Evolutionary conservation across 345 rosid genomes (phyloP).

Genomic region (Moricandia moricandioides): DNA sequence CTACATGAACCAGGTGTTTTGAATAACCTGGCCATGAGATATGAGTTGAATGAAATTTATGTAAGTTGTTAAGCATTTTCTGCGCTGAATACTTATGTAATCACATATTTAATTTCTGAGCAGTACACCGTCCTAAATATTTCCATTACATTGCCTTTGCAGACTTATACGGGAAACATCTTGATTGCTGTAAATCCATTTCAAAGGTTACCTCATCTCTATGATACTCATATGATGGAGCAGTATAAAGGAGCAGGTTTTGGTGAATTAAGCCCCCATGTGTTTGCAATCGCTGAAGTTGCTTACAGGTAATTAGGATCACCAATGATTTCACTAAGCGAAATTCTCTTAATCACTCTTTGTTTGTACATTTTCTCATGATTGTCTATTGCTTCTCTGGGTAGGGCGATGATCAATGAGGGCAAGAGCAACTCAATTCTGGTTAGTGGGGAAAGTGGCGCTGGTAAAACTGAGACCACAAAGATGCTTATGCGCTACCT

Average conservation of each 20-base stretch:
- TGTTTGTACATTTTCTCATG: too few relatives aligned
- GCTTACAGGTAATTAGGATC: conserved; percentile 72
- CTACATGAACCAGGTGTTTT: conserved; percentile 98
- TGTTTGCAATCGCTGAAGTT: conserved; percentile 98
- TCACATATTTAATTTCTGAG: neutral
- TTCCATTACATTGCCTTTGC: conserved; percentile 23
- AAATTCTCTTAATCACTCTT: conserved; percentile 9
- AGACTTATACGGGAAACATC: conserved; percentile 99
- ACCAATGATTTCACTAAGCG: neutral
- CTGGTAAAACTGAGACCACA: conserved; percentile 99
- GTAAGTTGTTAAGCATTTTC: conserved; percentile 48
- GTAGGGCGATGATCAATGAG: conserved; percentile 96
- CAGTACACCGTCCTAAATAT: conserved; percentile 23
- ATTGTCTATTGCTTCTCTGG: conserved; percentile 25
- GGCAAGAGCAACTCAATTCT: conserved; percentile 98
- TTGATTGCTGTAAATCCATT: conserved; percentile 97
- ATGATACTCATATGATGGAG: conserved; percentile 99
- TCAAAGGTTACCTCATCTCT: conserved; percentile 96
- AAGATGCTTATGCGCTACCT: conserved; percentile 99
- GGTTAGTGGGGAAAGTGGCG: conserved; percentile 99
- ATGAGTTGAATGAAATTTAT: conserved; percentile 95
- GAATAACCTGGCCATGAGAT: conserved; percentile 87
- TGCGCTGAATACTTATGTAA: conserved; percentile 2
- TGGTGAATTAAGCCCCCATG: conserved; percentile 99
- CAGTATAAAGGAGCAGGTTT: conserved; percentile 96